These are phyloP conservation scores for Phialophora tarda DNA, from an alignment of 2,329 filamentous ascomycete species.

Conservation along the genomic window DNA sequence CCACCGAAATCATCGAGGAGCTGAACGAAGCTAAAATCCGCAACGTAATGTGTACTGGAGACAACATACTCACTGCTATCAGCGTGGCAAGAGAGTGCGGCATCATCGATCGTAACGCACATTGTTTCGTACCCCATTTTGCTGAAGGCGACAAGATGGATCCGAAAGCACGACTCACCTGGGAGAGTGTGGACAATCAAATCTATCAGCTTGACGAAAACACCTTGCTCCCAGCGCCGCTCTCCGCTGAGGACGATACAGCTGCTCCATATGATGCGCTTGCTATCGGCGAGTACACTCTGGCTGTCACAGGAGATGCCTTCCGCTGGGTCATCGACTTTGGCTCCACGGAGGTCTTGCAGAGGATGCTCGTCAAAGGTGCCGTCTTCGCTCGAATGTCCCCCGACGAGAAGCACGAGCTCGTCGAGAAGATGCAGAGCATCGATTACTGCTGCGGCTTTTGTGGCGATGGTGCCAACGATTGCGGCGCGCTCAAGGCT, in stretches of 20 bases:
- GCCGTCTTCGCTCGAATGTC: constrained; percentile 99
- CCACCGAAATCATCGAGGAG: constrained; percentile 79
- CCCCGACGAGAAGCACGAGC: constrained; percentile 95
- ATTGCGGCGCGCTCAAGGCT: constrained; percentile 94
- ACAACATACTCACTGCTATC: constrained; percentile 96
- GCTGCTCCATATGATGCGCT: constrained; percentile 85
- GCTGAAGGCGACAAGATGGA: constrained; percentile 75
- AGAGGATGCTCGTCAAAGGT: constrained; percentile 82
- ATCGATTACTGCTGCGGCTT: constrained; percentile 96
- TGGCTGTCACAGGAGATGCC: constrained; percentile 90
- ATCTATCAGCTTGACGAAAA: constrained; percentile 77
- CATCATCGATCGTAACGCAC: constrained; percentile 77
- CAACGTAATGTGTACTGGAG: constrained; percentile 94
- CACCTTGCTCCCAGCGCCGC: constrained; percentile 76
- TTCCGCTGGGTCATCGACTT: constrained; percentile 97
- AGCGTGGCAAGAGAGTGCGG: constrained; percentile 91
- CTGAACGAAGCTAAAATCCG: constrained; percentile 82
- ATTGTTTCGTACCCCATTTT: constrained; percentile 94
- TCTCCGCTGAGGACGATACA: constrained; percentile 73
- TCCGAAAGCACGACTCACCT: constrained; percentile 73
- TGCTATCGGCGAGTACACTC: constrained; percentile 80
- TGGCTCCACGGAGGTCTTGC: constrained; percentile 76
- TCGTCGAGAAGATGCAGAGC: constrained; percentile 95
- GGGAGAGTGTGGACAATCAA: constrained; percentile 94
- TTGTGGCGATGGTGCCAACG: constrained; percentile 96